Percentiles rank a stretch among this genome's conserved stretches.
Evolutionary conservation across 192 early-diverging fungal species (phyloP).

Genomic region (Mortierella antarctica): DNA sequence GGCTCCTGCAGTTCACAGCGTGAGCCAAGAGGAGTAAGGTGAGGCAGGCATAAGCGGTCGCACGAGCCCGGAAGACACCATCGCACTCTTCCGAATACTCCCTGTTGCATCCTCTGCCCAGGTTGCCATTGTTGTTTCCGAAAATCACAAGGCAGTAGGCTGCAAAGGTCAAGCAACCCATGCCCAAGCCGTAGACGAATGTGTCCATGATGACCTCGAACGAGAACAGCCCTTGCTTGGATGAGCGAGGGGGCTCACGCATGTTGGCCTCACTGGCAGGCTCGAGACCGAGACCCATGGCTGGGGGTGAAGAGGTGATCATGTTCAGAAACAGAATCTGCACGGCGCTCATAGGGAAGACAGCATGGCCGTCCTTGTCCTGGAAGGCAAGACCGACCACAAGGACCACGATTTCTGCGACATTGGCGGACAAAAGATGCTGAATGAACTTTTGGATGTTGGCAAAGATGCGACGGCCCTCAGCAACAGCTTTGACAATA

Average conservation of each 20-base stretch:
- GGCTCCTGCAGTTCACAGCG: constrained; percentile 81
- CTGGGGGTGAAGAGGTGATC: constrained; percentile 81
- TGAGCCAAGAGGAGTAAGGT: constrained; percentile 79
- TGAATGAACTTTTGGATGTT: constrained; percentile 82
- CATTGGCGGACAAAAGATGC: constrained; percentile 78
- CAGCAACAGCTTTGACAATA: constrained; percentile 80
- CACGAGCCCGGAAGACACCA: constrained; percentile 78
- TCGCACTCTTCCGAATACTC: constrained; percentile 57
- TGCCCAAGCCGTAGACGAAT: constrained; percentile 72
- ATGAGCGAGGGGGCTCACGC: constrained; percentile 77
- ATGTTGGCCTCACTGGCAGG: constrained; percentile 71
- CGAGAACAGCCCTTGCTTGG: constrained; percentile 75
- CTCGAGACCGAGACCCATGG: constrained; percentile 82
- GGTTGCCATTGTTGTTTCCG: constrained; percentile 69
- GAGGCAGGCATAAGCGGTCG: constrained; percentile 75
- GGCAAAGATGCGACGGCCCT: constrained; percentile 83
- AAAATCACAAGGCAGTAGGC: constrained; percentile 74
- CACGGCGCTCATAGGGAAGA: constrained; percentile 82
- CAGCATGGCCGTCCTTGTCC: constrained; percentile 66
- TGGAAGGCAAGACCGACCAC: constrained; percentile 77
- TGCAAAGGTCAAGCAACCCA: constrained; percentile 70
- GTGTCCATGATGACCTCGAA: constrained; percentile 74
- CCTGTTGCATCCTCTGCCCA: constrained; percentile 65
- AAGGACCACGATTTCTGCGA: constrained; percentile 78
- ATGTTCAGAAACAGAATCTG: constrained; percentile 86